phyloP scores from a whole-genome alignment of 257 asterid genomes.

The Ocimum tenuiflorum region DNA sequence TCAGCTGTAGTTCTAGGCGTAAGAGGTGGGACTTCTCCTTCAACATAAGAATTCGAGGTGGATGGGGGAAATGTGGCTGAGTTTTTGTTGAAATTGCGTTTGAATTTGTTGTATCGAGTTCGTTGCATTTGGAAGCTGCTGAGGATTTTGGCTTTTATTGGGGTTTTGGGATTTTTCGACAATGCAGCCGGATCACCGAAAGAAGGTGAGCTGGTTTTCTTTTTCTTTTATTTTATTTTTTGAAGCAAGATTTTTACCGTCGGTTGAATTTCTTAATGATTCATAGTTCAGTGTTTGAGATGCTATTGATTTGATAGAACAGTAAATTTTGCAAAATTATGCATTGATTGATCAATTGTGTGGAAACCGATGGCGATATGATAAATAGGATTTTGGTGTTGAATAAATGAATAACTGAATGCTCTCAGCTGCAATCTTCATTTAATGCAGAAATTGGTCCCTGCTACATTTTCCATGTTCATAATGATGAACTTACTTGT shows the following conservation, averaged over 20 bases:
- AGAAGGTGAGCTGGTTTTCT: constrained; percentile 54
- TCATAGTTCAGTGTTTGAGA: constrained; percentile 5
- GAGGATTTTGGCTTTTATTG: background rate
- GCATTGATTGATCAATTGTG: too few relatives aligned
- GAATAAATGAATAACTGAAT: constrained; percentile 1
- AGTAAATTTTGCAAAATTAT: background rate
- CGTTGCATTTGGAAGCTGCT: constrained; percentile 3
- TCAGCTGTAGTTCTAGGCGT: constrained; percentile 35
- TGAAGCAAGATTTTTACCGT: background rate
- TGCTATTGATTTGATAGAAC: background rate
- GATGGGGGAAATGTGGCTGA: constrained; percentile 86
- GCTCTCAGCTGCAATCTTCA: background rate
- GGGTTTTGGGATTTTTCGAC: constrained; percentile 14
- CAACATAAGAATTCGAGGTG: constrained; percentile 53
- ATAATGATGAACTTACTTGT: constrained; percentile 1
- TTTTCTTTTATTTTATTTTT: background rate
- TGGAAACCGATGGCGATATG: constrained; percentile 12
- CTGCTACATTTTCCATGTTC: background rate
- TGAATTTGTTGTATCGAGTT: background rate
- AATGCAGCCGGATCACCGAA: constrained; percentile 81
- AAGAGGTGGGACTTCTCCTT: constrained; percentile 52
- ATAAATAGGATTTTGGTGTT: constrained; percentile 4
- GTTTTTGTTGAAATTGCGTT: background rate
- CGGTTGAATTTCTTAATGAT: background rate
- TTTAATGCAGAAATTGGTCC: background rate